Conservation (phyloP, 768 basidiomycete genomes). For the Daedaleopsis nitida region DNA sequence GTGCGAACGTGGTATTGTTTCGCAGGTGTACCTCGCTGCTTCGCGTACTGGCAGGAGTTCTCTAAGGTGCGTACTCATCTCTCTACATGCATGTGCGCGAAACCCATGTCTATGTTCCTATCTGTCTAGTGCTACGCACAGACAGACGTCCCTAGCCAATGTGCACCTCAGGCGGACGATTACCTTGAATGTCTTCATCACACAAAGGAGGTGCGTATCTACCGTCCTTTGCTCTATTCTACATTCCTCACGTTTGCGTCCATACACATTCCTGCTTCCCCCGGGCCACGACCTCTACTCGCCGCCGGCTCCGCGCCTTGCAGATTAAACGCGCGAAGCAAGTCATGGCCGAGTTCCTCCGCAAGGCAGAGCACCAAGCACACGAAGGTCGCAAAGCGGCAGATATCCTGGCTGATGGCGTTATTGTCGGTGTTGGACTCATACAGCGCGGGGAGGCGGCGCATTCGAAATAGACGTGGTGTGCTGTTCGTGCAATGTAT, state of each 20-base stretch:
- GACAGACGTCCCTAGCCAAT: constrained; percentile 74
- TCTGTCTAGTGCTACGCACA: constrained; percentile 76
- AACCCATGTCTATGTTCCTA: too few relatives aligned
- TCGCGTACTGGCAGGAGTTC: constrained; percentile 92
- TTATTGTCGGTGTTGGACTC: constrained; percentile 74
- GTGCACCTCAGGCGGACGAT: constrained; percentile 73
- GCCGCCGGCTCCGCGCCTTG: not conserved
- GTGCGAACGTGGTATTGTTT: constrained; percentile 12
- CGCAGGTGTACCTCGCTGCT: constrained; percentile 82
- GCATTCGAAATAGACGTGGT: constrained; percentile 15
- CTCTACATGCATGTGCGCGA: not conserved
- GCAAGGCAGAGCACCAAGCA: constrained; percentile 63
- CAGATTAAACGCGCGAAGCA: constrained; percentile 68
- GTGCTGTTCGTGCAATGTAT: constrained; percentile 6
- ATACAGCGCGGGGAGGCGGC: constrained; percentile 53
- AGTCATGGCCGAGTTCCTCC: constrained; percentile 71
- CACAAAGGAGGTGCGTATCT: constrained; percentile 78
- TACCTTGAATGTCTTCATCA: constrained; percentile 93
- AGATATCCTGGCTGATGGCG: constrained; percentile 71
- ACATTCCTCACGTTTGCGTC: not conserved
- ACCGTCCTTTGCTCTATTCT: not conserved
- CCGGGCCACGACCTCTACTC: not conserved
- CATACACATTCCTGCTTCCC: not conserved
- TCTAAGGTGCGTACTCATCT: constrained; percentile 50
- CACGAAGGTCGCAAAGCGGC: constrained; percentile 73